Base-by-base conservation (phyloP, 805 yeast genomes). In the Kockiozyma suomiensis region DNA sequence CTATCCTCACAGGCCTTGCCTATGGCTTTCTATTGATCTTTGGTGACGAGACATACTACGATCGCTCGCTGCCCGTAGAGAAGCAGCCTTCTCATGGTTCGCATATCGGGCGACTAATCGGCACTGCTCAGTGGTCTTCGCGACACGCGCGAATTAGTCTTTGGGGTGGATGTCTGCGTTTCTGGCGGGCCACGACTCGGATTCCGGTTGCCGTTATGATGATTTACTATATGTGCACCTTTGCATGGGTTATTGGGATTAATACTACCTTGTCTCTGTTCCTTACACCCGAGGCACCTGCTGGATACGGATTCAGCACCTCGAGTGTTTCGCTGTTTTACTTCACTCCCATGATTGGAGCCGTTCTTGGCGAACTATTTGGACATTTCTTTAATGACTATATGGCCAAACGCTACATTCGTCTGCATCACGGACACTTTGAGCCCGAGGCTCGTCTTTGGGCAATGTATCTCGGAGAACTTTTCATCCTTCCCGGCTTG, bases 21-120 rank as follows among this genome's bases (percentile, higher is more conserved):
- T 30, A 52, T 12, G 17, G 48, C 41, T 38, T 45, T n/a, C 38
- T 63, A 15, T 5, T 62, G 12, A 28, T 63, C 23, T 50, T 62
- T 35, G 65, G 50, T 6, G 67, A 67, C 28, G 66, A 63, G 37
- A 56, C 56, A 25, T 52, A 42, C 33, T 52, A 52, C 30, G 41
- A 52, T 23, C 48, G 56, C 21, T 4, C 49, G 3, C 12, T 52
- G 2, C 42, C 56, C 4, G n/a, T 19, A 8, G 56, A 52, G n/a
- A 30, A 42, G 49, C 56, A 42, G 30, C 56, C 56, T 23, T 13
- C 48, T 13, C 35, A 42, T 13, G 56, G 56, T 2, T 15, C 41
- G n/a, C 48, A 40, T 4, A 13, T 52, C 19, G 49, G 35, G 3
- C 41, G 56, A 33, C 13, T 52, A 6, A 25, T 52, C 33, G 56